Evolutionary conservation across 371 early-diverging fungal species (phyloP).

Genomic region (Rhizopus microsporus): DNA sequence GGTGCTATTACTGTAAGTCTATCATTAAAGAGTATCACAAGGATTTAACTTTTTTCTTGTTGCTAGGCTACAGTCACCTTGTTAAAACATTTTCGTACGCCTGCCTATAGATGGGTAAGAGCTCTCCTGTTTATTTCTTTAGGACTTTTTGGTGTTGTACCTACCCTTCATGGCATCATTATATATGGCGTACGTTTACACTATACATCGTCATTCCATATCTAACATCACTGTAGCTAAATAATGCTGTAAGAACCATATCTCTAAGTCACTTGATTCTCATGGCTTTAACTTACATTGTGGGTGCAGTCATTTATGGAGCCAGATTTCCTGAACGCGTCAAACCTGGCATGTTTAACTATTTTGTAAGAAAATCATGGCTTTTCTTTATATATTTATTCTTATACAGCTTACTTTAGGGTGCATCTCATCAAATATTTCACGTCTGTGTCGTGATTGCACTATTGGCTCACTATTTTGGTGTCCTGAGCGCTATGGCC

Average conservation of each 20-base stretch:
- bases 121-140: constrained; percentile 78
- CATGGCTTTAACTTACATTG: constrained; percentile 79
- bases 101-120: constrained; percentile 80
- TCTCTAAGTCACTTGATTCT: constrained; percentile 60
- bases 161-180: constrained; percentile 68
- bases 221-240: constrained; percentile 17
- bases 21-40: background rate
- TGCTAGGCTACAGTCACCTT: constrained; percentile 58
- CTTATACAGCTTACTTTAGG: constrained; percentile 28
- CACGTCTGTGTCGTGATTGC: constrained; percentile 86
- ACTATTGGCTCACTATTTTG: constrained; percentile 76
- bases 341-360: constrained; percentile 62
- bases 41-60: background rate
- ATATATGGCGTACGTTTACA: constrained; percentile 69
- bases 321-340: constrained; percentile 60
- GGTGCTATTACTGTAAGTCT: constrained; percentile 63
- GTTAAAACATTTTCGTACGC: constrained; percentile 65
- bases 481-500: constrained; percentile 69
- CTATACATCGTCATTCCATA: constrained; percentile 1
- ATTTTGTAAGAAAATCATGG: constrained; percentile 51
- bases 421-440: constrained; percentile 90
- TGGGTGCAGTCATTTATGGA: constrained; percentile 86
- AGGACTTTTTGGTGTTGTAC: constrained; percentile 79
- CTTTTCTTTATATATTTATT: background rate
- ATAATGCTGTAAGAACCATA: constrained; percentile 56